These are phyloP conservation scores for Yamadazyma insecticola DNA, from an alignment of 805 yeast genomes.

Conservation along the genomic window DNA sequence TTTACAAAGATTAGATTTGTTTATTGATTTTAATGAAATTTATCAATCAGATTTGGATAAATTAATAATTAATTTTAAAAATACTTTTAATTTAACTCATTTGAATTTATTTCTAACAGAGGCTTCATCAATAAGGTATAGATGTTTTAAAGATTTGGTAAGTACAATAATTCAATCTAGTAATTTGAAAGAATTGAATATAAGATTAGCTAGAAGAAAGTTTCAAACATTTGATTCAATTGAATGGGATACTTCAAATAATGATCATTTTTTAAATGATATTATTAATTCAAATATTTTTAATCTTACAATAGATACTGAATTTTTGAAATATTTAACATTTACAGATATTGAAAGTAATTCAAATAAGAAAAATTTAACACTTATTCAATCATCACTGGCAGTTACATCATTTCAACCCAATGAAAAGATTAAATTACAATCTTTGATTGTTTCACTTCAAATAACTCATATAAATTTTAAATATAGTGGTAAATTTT, in stretches of 20 bases:
- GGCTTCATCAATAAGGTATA: slow-evolving; percentile 4
- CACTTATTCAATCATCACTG: no score
- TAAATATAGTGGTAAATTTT: no score
- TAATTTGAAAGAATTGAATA: slow-evolving; percentile 1
- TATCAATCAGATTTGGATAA: slow-evolving; percentile 3
- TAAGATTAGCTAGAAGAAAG: slow-evolving; percentile 3
- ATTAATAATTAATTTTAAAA: slow-evolving; percentile 1
- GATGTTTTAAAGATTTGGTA: background rate
- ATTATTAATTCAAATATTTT: no score
- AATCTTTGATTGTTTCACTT: no score
- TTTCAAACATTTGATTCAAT: slow-evolving; percentile 1
- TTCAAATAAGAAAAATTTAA: no score
- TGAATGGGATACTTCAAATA: background rate
- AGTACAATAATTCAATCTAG: no score
- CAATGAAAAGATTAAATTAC: no score
- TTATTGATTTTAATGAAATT: slow-evolving; percentile 16
- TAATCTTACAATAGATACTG: background rate
- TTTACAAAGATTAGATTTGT: slow-evolving; percentile 15
- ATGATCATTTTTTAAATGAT: no score
- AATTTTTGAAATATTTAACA: no score
- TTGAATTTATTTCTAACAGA: slow-evolving; percentile 6
- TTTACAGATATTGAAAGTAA: no score
- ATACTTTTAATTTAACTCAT: slow-evolving; percentile 1
- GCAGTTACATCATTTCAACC: no score
- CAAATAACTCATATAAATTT: no score